Percentiles rank a stretch among this genome's conserved stretches.
Evolutionary conservation across 805 yeast species (phyloP).

Genomic region (Peterozyma xylosa): DNA sequence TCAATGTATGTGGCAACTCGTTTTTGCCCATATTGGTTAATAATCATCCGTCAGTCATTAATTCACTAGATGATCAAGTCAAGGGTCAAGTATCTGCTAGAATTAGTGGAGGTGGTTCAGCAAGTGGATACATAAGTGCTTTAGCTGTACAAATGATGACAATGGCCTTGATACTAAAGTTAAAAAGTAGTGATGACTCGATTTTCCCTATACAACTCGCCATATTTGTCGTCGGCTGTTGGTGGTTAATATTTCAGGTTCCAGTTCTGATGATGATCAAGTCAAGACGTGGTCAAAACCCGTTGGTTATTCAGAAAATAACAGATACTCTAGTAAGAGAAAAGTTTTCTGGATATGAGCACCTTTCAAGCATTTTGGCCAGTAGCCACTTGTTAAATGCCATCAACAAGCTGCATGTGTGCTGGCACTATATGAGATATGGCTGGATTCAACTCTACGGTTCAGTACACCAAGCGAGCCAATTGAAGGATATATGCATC

Average conservation of each 20-base stretch:
- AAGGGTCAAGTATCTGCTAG: constrained; percentile 36
- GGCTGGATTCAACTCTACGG: constrained; percentile 57
- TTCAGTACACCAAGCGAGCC: constrained; percentile 53
- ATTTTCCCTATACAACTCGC: constrained; percentile 47
- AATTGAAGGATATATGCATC: constrained; percentile 56
- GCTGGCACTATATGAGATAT: constrained; percentile 31
- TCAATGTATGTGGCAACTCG: constrained; percentile 74
- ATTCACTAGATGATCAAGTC: not conserved
- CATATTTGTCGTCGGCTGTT: constrained; percentile 55
- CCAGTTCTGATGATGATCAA: constrained; percentile 47
- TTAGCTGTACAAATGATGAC: constrained; percentile 57
- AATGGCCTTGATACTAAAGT: constrained; percentile 30
- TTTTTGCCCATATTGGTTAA: constrained; percentile 55
- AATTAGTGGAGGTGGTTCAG: constrained; percentile 64
- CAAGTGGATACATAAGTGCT: constrained; percentile 65
- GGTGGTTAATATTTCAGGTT: constrained; percentile 72
- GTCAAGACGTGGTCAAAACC: constrained; percentile 32
- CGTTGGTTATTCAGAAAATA: not conserved
- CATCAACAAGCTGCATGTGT: constrained; percentile 9
- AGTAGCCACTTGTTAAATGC: not conserved
- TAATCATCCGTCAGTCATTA: constrained; percentile 22
- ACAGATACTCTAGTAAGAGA: not conserved
- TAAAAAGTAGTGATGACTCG: constrained; percentile 12
- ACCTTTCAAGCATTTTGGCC: not conserved
- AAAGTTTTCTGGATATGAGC: not conserved